These are phyloP conservation scores for Arbutus unedo DNA, from an alignment of 148 eudicot species.

Conservation along the genomic window DNA sequence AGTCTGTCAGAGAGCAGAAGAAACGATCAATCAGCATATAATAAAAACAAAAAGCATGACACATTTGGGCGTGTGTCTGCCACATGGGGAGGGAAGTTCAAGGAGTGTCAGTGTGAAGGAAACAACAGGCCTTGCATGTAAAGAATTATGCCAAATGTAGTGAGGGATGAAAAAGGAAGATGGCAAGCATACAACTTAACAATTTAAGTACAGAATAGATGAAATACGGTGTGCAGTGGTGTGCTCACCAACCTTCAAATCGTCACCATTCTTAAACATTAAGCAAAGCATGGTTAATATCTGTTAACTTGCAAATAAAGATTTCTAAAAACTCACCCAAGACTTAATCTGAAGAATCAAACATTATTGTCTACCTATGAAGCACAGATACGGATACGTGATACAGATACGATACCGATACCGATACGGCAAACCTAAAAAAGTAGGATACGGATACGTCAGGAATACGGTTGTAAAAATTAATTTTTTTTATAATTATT, in stretches of 20 bases:
- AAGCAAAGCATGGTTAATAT: background rate
- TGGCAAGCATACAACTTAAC: background rate
- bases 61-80: background rate
- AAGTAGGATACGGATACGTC: no score
- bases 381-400: no score
- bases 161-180: background rate
- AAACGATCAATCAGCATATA: background rate
- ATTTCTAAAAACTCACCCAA: background rate
- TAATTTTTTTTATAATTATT: no score
- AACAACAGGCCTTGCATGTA: background rate
- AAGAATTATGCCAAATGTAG: background rate
- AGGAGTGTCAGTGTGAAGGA: background rate
- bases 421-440: no score
- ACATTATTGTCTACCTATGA: background rate
- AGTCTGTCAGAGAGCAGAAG: background rate
- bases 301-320: background rate
- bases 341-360: background rate
- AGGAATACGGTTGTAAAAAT: no score
- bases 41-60: background rate
- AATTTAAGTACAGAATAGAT: background rate
- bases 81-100: background rate
- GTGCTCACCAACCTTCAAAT: background rate
- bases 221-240: background rate
- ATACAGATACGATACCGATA: no score
- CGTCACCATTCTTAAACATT: background rate